Conservation (phyloP, 345 rosid species). For the Psidium guajava region DNA sequence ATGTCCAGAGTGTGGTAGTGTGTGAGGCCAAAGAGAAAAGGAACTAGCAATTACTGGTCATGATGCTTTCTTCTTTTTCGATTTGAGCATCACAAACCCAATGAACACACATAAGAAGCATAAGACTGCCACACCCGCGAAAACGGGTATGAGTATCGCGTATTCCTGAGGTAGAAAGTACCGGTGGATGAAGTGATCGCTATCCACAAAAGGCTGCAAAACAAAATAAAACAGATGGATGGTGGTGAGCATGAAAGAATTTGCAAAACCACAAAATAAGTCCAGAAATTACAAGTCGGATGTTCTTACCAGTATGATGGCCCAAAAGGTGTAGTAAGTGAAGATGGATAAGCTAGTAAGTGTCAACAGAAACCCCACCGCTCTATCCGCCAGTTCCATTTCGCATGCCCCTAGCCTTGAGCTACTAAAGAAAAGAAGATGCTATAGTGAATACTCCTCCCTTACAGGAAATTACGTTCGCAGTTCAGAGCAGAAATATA, state of each 20-base stretch:
- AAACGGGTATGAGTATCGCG: constrained; percentile 69
- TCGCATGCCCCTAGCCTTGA: neutral
- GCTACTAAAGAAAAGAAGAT: neutral
- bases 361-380: constrained; percentile 66
- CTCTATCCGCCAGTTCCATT: constrained; percentile 88
- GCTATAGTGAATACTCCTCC: neutral
- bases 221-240: neutral
- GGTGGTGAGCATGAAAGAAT: neutral
- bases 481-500: neutral
- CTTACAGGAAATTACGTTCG: neutral
- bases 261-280: neutral
- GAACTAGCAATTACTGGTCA: neutral
- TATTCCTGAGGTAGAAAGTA: constrained; percentile 83
- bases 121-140: constrained; percentile 57
- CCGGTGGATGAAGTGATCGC: constrained; percentile 74
- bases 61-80: constrained; percentile 76
- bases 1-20: neutral
- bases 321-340: constrained; percentile 96
- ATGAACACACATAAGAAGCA: constrained; percentile 56
- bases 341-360: constrained; percentile 65
- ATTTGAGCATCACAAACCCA: constrained; percentile 71
- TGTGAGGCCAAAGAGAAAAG: neutral
- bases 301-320: constrained; percentile 65
- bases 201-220: constrained; percentile 88
- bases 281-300: neutral